These are phyloP conservation scores for Pythium chondricola DNA, from an alignment of 352 stramenopile genomes.

Conservation along the genomic window DNA sequence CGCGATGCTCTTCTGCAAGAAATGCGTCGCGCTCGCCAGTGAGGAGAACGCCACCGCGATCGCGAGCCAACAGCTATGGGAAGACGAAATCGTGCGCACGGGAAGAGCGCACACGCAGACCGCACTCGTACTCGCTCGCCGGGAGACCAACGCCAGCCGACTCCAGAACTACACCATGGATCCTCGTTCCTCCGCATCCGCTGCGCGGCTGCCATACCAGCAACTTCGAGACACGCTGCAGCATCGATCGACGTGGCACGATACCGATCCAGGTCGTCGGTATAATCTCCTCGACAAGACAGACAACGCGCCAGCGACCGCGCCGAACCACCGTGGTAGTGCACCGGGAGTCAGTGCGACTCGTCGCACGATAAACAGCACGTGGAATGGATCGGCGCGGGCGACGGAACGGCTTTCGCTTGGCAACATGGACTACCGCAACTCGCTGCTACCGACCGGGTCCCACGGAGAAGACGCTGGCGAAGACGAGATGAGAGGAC, in stretches of 20 bases:
- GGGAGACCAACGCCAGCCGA: constrained; percentile 13
- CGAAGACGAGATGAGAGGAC: background rate
- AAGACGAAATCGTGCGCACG: constrained; percentile 22
- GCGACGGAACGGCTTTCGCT: constrained; percentile 48
- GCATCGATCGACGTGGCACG: constrained; percentile 10
- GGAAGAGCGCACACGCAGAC: constrained; percentile 17
- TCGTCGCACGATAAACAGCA: constrained; percentile 14
- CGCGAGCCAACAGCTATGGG: constrained; percentile 49
- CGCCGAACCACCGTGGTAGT: background rate
- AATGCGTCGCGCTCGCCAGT: constrained; percentile 42
- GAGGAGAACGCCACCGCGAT: constrained; percentile 56
- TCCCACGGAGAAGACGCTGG: background rate
- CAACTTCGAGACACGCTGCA: background rate
- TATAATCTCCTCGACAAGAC: constrained; percentile 6
- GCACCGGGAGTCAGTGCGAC: background rate
- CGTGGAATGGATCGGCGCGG: constrained; percentile 13
- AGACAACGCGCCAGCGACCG: background rate
- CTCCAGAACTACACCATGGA: background rate
- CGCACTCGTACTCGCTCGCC: constrained; percentile 10
- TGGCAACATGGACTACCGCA: constrained; percentile 30
- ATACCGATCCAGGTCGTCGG: constrained; percentile 5
- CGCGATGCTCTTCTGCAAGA: constrained; percentile 58
- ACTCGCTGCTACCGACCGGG: constrained; percentile 28
- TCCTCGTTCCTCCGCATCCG: background rate
- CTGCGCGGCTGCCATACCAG: background rate